A percentile compares a stretch with the other conserved stretches of the same genome.
Conservation (phyloP, 2,329 filamentous ascomycete species). For the Paradendryphiella salina region DNA sequence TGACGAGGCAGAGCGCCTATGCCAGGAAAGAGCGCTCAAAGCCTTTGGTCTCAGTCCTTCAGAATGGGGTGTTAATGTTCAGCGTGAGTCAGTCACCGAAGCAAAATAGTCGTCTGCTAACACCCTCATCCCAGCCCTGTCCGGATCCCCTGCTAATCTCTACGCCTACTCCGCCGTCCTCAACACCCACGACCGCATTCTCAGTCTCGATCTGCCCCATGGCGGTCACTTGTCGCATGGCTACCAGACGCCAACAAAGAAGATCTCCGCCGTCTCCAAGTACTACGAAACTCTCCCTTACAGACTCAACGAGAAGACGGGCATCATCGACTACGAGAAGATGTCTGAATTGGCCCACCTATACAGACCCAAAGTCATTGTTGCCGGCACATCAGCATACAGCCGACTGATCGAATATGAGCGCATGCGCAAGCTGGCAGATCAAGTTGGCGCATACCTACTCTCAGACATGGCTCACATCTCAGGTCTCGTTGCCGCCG, state of each 20-base stretch:
- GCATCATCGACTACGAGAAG: conserved; percentile 94
- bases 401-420: conserved; percentile 96
- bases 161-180: conserved; percentile 92
- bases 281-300: conserved; percentile 99
- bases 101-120: conserved; percentile 17
- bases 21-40: conserved; percentile 89
- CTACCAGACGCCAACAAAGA: conserved; percentile 84
- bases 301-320: conserved; percentile 83
- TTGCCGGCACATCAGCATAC: conserved; percentile 97
- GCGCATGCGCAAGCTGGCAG: conserved; percentile 94
- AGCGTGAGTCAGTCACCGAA: conserved; percentile 59
- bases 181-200: conserved; percentile 89
- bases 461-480: conserved; percentile 99
- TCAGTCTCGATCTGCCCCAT: conserved; percentile 95
- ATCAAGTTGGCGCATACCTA: conserved; percentile 90
- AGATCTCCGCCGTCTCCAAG: conserved; percentile 93
- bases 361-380: conserved; percentile 93
- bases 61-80: conserved; percentile 99
- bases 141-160: conserved; percentile 74
- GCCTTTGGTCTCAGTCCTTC: conserved; percentile 83
- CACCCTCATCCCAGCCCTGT: conserved; percentile 63
- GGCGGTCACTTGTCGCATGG: conserved; percentile 95
- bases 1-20: conserved; percentile 91
- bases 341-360: conserved; percentile 87
- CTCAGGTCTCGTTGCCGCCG: conserved; percentile 89